A percentile compares a stretch with the other conserved stretches of the same genome.
phyloP scores from a whole-genome alignment of 2,329 filamentous ascomycete species.

The Orbilia blumenaviensis region DNA sequence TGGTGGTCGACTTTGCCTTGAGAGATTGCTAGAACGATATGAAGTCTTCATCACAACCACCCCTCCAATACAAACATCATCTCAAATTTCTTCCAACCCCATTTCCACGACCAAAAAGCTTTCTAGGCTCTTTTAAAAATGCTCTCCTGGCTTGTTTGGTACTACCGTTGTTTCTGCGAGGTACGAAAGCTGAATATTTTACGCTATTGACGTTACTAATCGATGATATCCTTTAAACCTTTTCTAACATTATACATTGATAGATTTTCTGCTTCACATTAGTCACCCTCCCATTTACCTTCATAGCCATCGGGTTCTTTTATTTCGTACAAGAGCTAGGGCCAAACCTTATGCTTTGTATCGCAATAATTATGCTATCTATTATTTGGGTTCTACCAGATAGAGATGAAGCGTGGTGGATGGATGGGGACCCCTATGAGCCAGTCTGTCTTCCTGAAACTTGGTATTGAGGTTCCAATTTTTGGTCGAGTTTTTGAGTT shows the following conservation, averaged over 20 bases:
- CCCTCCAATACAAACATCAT: not conserved
- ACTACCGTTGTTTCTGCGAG: slow-evolving; percentile 10
- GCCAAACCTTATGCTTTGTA: slow-evolving; percentile 27
- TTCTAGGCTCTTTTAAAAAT: not conserved
- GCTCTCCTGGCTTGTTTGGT: slow-evolving; percentile 16
- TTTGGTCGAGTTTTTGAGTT: not conserved
- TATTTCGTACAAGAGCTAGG: slow-evolving; percentile 30
- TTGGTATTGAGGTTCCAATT: slow-evolving; percentile 4
- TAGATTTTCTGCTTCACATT: slow-evolving; percentile 30
- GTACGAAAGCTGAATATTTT: not conserved
- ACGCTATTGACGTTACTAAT: not conserved
- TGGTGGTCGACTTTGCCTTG: no score
- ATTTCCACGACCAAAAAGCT: not conserved
- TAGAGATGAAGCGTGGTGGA: slow-evolving; percentile 7
- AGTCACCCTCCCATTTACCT: slow-evolving; percentile 19
- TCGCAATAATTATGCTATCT: slow-evolving; percentile 17
- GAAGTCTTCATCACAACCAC: no score
- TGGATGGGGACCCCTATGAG: not conserved
- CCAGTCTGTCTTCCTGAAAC: slow-evolving; percentile 27
- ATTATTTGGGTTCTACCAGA: slow-evolving; percentile 29
- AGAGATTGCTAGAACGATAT: no score
- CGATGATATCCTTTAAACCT: not conserved
- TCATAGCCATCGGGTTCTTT: not conserved
- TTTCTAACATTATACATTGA: not conserved
- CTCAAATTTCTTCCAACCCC: not conserved